These are phyloP conservation scores for Linnemannia schmuckeri DNA, from an alignment of 192 early-diverging fungal genomes.

Conservation along the genomic window DNA sequence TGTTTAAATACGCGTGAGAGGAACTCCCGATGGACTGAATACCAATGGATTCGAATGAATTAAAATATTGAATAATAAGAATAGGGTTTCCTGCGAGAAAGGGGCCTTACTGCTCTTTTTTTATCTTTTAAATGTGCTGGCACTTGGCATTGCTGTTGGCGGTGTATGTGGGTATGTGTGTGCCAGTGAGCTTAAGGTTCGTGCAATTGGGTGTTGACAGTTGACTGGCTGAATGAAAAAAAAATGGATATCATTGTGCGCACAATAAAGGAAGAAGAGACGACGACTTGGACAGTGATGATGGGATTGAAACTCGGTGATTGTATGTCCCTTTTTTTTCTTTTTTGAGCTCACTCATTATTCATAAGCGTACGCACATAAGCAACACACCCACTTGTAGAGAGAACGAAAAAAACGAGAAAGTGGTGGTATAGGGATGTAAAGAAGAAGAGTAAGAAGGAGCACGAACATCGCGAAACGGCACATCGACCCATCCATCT, in stretches of 20 bases:
- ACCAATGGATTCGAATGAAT: background rate
- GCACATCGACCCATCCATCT: too few relatives aligned
- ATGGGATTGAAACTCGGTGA: too few relatives aligned
- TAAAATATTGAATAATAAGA: background rate
- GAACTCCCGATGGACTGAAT: background rate
- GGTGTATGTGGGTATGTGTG: too few relatives aligned
- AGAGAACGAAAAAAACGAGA: too few relatives aligned
- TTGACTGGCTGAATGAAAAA: constrained; percentile 3
- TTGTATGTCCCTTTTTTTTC: too few relatives aligned
- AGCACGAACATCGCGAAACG: too few relatives aligned
- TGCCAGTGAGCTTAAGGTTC: background rate
- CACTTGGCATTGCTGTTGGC: background rate
- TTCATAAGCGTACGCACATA: too few relatives aligned
- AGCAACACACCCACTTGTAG: too few relatives aligned
- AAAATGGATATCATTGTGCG: background rate
- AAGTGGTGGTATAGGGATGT: too few relatives aligned
- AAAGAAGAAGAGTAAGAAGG: too few relatives aligned
- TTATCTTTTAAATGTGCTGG: background rate
- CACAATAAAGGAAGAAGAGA: background rate
- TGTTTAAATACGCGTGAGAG: background rate
- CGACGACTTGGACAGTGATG: background rate
- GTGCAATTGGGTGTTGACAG: background rate
- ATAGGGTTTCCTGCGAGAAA: background rate
- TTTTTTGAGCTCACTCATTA: too few relatives aligned
- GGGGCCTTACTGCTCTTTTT: too few relatives aligned